These are phyloP conservation scores for Fusarium longipes DNA, from an alignment of 2,329 filamentous ascomycete genomes.

Conservation along the genomic window DNA sequence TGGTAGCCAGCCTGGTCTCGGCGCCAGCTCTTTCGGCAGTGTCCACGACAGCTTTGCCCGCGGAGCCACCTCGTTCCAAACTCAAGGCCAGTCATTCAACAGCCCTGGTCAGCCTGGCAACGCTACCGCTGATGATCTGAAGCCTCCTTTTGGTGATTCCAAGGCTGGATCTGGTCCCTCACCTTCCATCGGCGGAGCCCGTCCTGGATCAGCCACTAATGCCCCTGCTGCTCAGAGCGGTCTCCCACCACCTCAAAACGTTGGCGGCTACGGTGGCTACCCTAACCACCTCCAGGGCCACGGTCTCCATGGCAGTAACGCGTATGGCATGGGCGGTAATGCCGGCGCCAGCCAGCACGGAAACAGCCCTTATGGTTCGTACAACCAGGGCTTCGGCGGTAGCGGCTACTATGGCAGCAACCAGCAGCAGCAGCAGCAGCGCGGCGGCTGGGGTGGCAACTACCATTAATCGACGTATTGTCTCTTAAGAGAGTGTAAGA, in stretches of 20 bases:
- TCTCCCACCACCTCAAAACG: slow-evolving; percentile 66
- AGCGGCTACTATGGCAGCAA: slow-evolving; percentile 59
- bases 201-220: slow-evolving; percentile 68
- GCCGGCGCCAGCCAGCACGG: slow-evolving; percentile 63
- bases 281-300: slow-evolving; percentile 66
- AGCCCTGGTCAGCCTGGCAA: slow-evolving; percentile 60
- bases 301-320: slow-evolving; percentile 64
- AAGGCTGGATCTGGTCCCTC: slow-evolving; percentile 67
- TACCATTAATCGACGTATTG: slow-evolving; percentile 56
- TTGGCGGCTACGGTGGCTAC: slow-evolving; percentile 67
- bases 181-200: slow-evolving; percentile 65
- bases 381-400: slow-evolving; percentile 60
- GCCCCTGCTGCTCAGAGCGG: slow-evolving; percentile 62
- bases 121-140: slow-evolving; percentile 64
- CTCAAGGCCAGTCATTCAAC: slow-evolving; percentile 66
- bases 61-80: slow-evolving; percentile 64
- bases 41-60: slow-evolving; percentile 68
- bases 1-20: slow-evolving; percentile 62
- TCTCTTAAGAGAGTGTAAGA: slow-evolving; percentile 39
- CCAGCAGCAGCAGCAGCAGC: slow-evolving; percentile 53
- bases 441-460: slow-evolving; percentile 70
- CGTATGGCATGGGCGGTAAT: slow-evolving; percentile 65
- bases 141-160: slow-evolving; percentile 65
- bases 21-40: slow-evolving; percentile 62
- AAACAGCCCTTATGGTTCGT: slow-evolving; percentile 65